Base-by-base conservation (phyloP, 2,329 filamentous ascomycete species). In the Botrytis byssoidea region DNA sequence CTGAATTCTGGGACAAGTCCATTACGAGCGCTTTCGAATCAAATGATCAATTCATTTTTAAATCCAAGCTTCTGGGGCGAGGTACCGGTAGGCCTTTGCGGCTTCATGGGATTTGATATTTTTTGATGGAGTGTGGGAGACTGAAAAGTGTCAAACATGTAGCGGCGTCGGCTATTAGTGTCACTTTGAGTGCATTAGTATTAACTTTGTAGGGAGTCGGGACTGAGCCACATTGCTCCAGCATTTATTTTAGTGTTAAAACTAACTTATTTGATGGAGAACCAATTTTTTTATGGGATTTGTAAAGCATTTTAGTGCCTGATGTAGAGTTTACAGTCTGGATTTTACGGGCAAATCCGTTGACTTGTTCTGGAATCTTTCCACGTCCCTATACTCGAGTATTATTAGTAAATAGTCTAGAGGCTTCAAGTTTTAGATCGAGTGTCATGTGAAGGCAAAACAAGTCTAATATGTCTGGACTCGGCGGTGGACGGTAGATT, bases 111-210 rank as follows among this genome's bases (percentile, higher is more conserved):
- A 37, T 22, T 42, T 57, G 16, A 40, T 48, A 16, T 48, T 20
- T 32, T 68, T 68, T n/a, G 22, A 57, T 29, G 46, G 29, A 46
- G 64, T 7, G 35, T 35, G 37, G 48, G 65, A 46, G 64, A 42
- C 18, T 57, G 9, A 29, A 29, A 29, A 57, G 51, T 57, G 51
- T 57, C 51, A 57, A 57, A 9, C 51, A 9, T 29, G 51, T 55
- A 25, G 65, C 25, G 48, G 18, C 61, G 40, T 68, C 66, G 66
- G 66, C 66, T 68, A 68, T 42, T 68, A 68, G 66, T 42, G 29
- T 29, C 16, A 16, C 29, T 68, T 57, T 40, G 20, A 20, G 35
- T 57, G 51, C n/a, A 40, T 55, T 29, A 55, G 32, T 55, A 35
- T 16, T n/a, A 55, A 57, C n/a, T 29, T 57, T 57, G 12, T n/a